Evolutionary conservation across 2,329 filamentous ascomycete species (phyloP).

Genomic region (Nakataea oryzae): DNA sequence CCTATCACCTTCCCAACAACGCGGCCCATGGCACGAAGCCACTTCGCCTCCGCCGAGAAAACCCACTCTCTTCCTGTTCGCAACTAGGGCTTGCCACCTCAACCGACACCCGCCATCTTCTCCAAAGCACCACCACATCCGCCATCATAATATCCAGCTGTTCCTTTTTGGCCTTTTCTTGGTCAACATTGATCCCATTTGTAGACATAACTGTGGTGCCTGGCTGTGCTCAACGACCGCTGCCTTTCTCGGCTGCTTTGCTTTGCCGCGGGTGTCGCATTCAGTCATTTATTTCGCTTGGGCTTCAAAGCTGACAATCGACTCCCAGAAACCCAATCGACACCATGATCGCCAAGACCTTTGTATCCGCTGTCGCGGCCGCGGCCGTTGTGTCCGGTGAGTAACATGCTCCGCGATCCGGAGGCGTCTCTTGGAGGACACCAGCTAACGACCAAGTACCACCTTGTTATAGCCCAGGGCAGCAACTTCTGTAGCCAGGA

Average conservation of each 20-base stretch:
- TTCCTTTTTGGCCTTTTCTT: not conserved
- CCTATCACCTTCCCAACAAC: not conserved
- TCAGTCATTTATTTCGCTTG: not conserved
- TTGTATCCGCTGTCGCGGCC: slow-evolving; percentile 30
- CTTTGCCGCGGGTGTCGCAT: not conserved
- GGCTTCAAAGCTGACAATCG: slow-evolving; percentile 3
- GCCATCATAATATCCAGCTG: not conserved
- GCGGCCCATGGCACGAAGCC: not conserved
- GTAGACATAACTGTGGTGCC: not conserved
- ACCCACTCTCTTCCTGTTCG: not conserved
- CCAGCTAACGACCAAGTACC: not conserved
- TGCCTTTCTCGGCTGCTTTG: slow-evolving; percentile 13
- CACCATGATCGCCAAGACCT: slow-evolving; percentile 32
- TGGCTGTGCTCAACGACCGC: slow-evolving; percentile 7
- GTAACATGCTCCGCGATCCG: slow-evolving; percentile 7
- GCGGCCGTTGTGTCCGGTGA: slow-evolving; percentile 26
- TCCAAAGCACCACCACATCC: not conserved
- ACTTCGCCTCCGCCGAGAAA: not conserved
- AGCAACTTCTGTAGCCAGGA: slow-evolving; percentile 15
- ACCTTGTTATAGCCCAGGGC: slow-evolving; percentile 9
- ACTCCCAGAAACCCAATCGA: slow-evolving; percentile 8
- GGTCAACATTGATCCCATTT: not conserved
- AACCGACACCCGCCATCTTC: not conserved
- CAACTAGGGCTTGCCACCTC: not conserved
- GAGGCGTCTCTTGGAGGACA: not conserved